Conservation (phyloP, 179 eudicot species). For the Patellifolia procumbens region DNA sequence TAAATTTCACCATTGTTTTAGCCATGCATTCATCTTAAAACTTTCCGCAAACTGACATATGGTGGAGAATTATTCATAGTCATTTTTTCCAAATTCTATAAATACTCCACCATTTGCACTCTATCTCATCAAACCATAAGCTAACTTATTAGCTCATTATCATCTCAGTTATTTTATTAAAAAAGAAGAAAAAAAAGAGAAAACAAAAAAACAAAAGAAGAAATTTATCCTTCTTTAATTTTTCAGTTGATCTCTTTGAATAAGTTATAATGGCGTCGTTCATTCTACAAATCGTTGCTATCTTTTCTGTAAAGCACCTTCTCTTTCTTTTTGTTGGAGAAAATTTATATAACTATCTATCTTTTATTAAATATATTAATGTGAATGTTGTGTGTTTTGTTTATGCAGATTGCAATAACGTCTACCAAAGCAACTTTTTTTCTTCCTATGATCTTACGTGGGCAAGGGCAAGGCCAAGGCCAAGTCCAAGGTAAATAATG, state of each 20-base stretch:
- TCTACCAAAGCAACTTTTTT: background rate
- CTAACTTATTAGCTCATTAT: background rate
- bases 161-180: background rate
- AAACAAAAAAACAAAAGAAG: background rate
- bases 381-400: background rate
- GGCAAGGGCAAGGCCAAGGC: too few species aligned
- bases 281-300: background rate
- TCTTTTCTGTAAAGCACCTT: background rate
- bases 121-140: background rate
- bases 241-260: background rate
- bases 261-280: background rate
- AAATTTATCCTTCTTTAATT: background rate
- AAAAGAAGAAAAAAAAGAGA: background rate
- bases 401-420: background rate
- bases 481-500: background rate
- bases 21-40: background rate
- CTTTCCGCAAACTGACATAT: conserved; percentile 1
- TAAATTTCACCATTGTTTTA: background rate
- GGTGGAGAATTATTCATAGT: background rate
- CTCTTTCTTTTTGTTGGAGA: background rate
- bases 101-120: background rate
- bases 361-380: background rate
- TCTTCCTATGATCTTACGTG: background rate
- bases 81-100: background rate
- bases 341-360: background rate